phyloP scores from a whole-genome alignment of 176 grass and related monocot genomes.

The Coix lacrymajobi region DNA sequence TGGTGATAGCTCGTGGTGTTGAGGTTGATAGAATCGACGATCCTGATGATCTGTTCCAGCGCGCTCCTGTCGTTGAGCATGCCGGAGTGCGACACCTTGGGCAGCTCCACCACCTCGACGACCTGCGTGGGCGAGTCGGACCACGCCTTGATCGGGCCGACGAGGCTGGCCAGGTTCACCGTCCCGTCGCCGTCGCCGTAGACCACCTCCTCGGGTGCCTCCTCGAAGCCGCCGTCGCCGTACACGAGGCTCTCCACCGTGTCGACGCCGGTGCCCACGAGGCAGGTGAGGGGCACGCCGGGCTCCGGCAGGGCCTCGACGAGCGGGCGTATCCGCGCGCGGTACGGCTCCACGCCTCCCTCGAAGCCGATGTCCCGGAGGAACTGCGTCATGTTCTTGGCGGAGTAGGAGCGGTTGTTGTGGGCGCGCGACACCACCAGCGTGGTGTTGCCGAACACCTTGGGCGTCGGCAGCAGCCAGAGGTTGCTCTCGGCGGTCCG shows the following conservation, averaged over 20 bases:
- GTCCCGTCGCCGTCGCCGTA: conserved; percentile 81
- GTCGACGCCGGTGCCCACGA: conserved; percentile 53
- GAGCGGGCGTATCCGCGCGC: conserved; percentile 43
- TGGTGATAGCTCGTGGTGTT: conserved; percentile 18
- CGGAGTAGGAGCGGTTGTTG: conserved; percentile 57
- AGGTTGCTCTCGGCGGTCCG: conserved; percentile 82
- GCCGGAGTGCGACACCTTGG: conserved; percentile 48
- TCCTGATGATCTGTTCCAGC: conserved; percentile 44
- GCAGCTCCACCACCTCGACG: conserved; percentile 62
- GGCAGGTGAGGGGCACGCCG: conserved; percentile 60
- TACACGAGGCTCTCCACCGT: conserved; percentile 58
- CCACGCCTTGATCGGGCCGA: conserved; percentile 64
- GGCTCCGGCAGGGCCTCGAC: conserved; percentile 56
- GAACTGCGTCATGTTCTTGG: conserved; percentile 59
- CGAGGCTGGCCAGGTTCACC: conserved; percentile 67
- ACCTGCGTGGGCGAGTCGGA: conserved; percentile 37
- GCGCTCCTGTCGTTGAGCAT: conserved; percentile 64
- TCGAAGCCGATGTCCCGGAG: conserved; percentile 74
- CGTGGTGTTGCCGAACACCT: conserved; percentile 44
- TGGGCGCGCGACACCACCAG: conserved; percentile 38
- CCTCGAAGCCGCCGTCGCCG: conserved; percentile 44
- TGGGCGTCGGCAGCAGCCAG: conserved; percentile 68
- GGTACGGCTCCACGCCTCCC: conserved; percentile 57
- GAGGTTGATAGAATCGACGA: conserved; percentile 50
- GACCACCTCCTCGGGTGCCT: conserved; percentile 31